Evolutionary conservation across 1,139 yeast species (phyloP), one percentile per base, ranked within the genome.

Genomic region (Debaryomyces udenii): DNA sequence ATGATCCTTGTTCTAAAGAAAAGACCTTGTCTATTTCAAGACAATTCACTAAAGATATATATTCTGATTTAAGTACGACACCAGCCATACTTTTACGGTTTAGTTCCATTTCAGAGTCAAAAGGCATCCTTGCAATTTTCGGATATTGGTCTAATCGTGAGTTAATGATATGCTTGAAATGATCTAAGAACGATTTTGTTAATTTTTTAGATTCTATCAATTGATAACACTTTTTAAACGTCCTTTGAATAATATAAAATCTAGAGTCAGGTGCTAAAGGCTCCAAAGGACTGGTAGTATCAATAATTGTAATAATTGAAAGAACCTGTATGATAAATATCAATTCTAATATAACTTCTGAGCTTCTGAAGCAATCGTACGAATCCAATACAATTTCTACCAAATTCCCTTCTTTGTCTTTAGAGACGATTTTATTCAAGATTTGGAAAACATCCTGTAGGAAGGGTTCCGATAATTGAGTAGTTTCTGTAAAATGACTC

Each of bases 351-450:
- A 76, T 62, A 1, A 82, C 69, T 35, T 81, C 86, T 10, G 81
- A 80, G 32, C 79, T 70, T 6, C 50, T 56, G 53, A 76, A 84
- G 45, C 83, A 74, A 52, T 85, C 91, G 59, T 80, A 85, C 0
- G 82, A 69, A 17, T 81, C 86, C 27, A 68, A 54, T 9, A 80
- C 59, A 2, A 84, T 54, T 15, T 61, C 67, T 11, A 54, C 72
- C 11, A 74, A 64, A 14, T 76, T 74, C 32, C 74, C 81, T 16
- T 64, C 73, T 20, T 71, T 68, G 17, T 70, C 76, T 11, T 65
- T 70, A 27, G 51, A 49, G 9, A 67, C 22, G 6, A 26, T 55
- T 31, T 53, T 49, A 23, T 55, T 52, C 29, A 71, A 48, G 2
- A 64, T 46, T 6, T 56, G 52, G 10, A 71, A 46, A 6, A 74